Percentiles rank a stretch among this genome's conserved stretches.
These are phyloP conservation scores for Polytolypa hystricis DNA, from an alignment of 2,329 filamentous ascomycete species.

Conservation along the genomic window DNA sequence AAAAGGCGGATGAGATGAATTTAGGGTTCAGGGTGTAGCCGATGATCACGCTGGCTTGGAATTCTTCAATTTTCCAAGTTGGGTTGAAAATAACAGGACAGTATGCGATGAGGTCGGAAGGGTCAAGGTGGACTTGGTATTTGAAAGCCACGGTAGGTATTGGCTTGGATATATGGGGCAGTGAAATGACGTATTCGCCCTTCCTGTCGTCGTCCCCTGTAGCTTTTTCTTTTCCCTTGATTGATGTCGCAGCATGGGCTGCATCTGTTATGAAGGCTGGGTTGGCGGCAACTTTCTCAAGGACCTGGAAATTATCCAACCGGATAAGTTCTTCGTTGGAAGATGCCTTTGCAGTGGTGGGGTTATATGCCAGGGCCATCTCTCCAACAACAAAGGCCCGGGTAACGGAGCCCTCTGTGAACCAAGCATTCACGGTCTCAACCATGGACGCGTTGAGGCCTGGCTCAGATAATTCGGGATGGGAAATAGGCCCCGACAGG, in stretches of 20 bases:
- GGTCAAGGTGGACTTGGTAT: conserved; percentile 71
- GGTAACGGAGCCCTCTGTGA: conserved; percentile 61
- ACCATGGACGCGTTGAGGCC: conserved; percentile 83
- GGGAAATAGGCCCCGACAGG: conserved; percentile 57
- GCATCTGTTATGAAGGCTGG: conserved; percentile 74
- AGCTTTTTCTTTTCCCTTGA: conserved; percentile 13
- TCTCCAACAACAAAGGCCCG: conserved; percentile 72
- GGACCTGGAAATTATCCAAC: conserved; percentile 73
- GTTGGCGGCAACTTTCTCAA: conserved; percentile 90
- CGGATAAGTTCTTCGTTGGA: conserved; percentile 55
- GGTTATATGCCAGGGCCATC: conserved; percentile 74
- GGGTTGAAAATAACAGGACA: conserved; percentile 65
- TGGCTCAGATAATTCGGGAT: conserved; percentile 67
- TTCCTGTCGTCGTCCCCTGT: conserved; percentile 46
- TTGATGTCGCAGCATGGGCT: conserved; percentile 15
- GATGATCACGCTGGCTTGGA: conserved; percentile 76
- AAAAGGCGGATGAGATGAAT: conserved; percentile 43
- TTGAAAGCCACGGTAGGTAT: conserved; percentile 67
- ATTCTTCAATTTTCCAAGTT: conserved; percentile 71
- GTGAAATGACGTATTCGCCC: conserved; percentile 69
- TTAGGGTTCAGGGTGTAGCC: conserved; percentile 73
- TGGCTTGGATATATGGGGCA: conserved; percentile 59
- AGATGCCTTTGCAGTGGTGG: conserved; percentile 22
- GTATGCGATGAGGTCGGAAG: conserved; percentile 44
- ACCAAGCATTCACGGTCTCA: conserved; percentile 78